These are phyloP conservation scores for Patellaria atrata DNA, from an alignment of 495 filamentous ascomycete species.

Conservation along the genomic window DNA sequence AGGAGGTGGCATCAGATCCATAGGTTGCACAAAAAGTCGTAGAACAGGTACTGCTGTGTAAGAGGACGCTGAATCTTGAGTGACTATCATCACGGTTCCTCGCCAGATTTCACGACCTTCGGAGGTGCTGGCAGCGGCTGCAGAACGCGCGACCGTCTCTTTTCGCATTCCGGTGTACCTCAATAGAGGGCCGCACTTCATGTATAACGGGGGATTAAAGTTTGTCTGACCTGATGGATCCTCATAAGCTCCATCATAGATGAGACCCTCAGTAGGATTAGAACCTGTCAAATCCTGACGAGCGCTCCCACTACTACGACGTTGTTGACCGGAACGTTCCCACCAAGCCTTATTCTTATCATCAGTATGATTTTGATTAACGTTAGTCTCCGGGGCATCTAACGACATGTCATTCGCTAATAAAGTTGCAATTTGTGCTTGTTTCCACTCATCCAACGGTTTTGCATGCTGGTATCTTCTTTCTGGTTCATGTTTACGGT, in stretches of 20 bases:
- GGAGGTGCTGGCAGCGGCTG: conserved; percentile 29
- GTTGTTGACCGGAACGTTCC: conserved; percentile 18
- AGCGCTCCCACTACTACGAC: conserved; percentile 9
- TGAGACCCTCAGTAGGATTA: too few relatives aligned
- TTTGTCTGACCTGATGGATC: conserved; percentile 32
- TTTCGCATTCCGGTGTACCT: conserved; percentile 71
- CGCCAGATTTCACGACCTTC: conserved; percentile 64
- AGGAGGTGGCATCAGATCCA: conserved; percentile 72
- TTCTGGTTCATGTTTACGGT: conserved; percentile 17
- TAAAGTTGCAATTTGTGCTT: conserved; percentile 16
- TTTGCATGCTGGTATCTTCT: conserved; percentile 15
- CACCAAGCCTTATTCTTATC: conserved; percentile 22
- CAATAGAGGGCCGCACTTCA: conserved; percentile 81
- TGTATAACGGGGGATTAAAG: conserved; percentile 70
- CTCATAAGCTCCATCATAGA: conserved; percentile 25
- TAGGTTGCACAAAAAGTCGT: conserved; percentile 71
- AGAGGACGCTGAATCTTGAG: conserved; percentile 61
- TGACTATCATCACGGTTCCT: conserved; percentile 89
- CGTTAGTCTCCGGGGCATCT: conserved; percentile 15
- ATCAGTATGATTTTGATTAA: background rate
- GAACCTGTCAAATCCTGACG: conserved; percentile 4
- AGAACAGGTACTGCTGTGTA: conserved; percentile 67
- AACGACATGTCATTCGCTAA: conserved; percentile 20
- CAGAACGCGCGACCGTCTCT: conserved; percentile 31
- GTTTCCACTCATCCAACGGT: conserved; percentile 27